Evolutionary conservation across 2,329 filamentous ascomycete genomes (phyloP).

Genomic region (Hypoxylon sp.): DNA sequence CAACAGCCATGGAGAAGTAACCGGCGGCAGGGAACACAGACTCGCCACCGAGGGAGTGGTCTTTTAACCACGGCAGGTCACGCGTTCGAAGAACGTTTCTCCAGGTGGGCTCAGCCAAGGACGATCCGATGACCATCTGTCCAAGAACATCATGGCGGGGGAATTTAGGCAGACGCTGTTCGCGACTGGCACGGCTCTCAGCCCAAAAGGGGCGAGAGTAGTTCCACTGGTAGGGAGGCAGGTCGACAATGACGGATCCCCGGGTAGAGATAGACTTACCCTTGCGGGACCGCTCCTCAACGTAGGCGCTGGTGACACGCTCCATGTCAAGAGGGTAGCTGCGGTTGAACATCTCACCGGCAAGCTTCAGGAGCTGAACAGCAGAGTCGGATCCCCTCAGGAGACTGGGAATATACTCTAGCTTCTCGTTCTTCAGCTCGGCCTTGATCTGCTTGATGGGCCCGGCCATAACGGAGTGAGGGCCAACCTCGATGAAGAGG

Average conservation of each 20-base stretch:
- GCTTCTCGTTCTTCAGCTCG: slow-evolving; percentile 30
- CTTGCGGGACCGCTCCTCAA: slow-evolving; percentile 4
- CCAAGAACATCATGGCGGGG: slow-evolving; percentile 46
- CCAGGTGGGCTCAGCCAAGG: slow-evolving; percentile 38
- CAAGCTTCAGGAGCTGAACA: slow-evolving; percentile 29
- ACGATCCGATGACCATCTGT: slow-evolving; percentile 20
- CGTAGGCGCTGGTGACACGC: slow-evolving; percentile 22
- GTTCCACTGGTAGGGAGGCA: slow-evolving; percentile 49
- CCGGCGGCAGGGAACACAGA: slow-evolving; percentile 40
- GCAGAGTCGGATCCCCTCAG: slow-evolving; percentile 39
- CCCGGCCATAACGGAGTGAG: slow-evolving; percentile 49
- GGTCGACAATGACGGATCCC: slow-evolving; percentile 43
- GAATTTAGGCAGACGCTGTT: slow-evolving; percentile 39
- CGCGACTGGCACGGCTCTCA: slow-evolving; percentile 43
- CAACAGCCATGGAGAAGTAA: slow-evolving; percentile 39
- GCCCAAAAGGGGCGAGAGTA: slow-evolving; percentile 40
- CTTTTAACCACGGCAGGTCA: slow-evolving; percentile 33
- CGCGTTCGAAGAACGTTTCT: slow-evolving; percentile 39
- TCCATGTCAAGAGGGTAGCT: slow-evolving; percentile 42
- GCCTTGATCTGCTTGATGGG: slow-evolving; percentile 51
- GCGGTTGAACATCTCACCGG: slow-evolving; percentile 44
- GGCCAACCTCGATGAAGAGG: slow-evolving; percentile 46
- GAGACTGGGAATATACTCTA: slow-evolving; percentile 42
- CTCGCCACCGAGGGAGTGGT: slow-evolving; percentile 33
- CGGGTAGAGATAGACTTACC: slow-evolving; percentile 25